Base-by-base conservation (phyloP, 2,329 filamentous ascomycete genomes). In the Cercospora zeina region DNA sequence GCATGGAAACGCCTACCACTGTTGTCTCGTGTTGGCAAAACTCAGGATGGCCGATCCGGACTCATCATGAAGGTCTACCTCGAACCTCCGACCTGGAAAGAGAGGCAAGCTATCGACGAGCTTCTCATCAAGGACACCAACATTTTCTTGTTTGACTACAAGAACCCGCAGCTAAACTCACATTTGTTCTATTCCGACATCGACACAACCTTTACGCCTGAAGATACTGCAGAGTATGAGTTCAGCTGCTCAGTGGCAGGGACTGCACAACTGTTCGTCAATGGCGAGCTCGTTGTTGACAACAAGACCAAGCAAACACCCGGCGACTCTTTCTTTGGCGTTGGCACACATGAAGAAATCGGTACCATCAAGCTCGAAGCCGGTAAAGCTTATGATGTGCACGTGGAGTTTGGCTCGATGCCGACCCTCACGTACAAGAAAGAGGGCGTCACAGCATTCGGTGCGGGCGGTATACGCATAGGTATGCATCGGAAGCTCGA, bases 211-310 rank as follows among this genome's bases (percentile, higher is more conserved):
- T 80, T 87, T 54, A 82, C 83, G 1, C 82, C 86, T 1, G 83
- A 87, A 3, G 82, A 86, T 65, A 83, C 85, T 65, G 81, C 81
- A 42, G 77, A 81, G 1, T 89, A 86, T 72, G 85, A 89, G 69
- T 83, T 90, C 60, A 84, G 86, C n/a, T 77, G 88, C 27, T 84
- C 85, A 4, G 87, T 89, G 7, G 83, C 82, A 47, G 87, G 87
- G 27, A 87, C 85, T 0, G 87, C 85, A n/a, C 85, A 84, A 67
- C 78, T 89, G 10, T 87, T 82, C 66, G 80, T 89, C 59, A 83
- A 89, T 65, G 85, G 78, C 62, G 77, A 85, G 62, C 75, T 88
- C 2, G 78, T 89, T 31, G 82, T 89, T 19, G 85, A 89, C 75
- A 89, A 89, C 69, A 81, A 67, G 39, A 73, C 82, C 16, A 87